Evolutionary conservation across 2,329 filamentous ascomycete species (phyloP), one percentile per base, ranked within the genome.

Genomic region (Trichoderma oligosporum): DNA sequence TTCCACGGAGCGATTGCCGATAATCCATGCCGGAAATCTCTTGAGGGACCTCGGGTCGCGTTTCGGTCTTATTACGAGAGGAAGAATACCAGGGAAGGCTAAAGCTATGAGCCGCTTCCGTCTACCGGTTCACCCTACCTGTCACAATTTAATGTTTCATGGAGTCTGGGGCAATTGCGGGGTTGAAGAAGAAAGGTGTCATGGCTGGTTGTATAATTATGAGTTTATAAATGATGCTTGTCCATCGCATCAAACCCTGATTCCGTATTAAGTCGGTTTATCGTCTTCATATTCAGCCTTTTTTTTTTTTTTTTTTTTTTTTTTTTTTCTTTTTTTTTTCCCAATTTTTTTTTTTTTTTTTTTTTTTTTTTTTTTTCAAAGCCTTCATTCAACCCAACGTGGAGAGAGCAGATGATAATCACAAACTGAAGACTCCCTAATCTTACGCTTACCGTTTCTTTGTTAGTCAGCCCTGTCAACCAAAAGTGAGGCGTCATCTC

Each of bases 141-240:
- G 6, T 31, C 11, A 11, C 27, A 11, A 31, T 11, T 31, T 6
- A 31, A 5, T 6, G 5, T 31, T 11, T 31, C 6, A 16, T 36
- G 22, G 33, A 39, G 41, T 46, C 52, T 31, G 52, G 52, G 52
- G 52, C 52, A 45, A 55, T 55, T 55, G 52, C 52, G 52, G 52
- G 52, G 52, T 46, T 54, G 25, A 20, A 29, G 20, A 6, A 5
- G 27, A 11, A 11, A 11, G 6, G 27, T 31, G n/a, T 31, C 27
- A 11, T 31, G 27, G 27, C 11, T n/a, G n/a, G n/a, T n/a, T n/a
- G n/a, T n/a, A n/a, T n/a, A n/a, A n/a, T n/a, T n/a, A n/a, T n/a
- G n/a, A n/a, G 27, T 31, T 6, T 31, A 31, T 31, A 31, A 31
- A 5, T 11, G 27, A 31, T 31, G n/a, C 11, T 6, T 31, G 27